Base-by-base conservation (phyloP, 2,329 filamentous ascomycete species). In the Ceratocystis cacaofunesta region DNA sequence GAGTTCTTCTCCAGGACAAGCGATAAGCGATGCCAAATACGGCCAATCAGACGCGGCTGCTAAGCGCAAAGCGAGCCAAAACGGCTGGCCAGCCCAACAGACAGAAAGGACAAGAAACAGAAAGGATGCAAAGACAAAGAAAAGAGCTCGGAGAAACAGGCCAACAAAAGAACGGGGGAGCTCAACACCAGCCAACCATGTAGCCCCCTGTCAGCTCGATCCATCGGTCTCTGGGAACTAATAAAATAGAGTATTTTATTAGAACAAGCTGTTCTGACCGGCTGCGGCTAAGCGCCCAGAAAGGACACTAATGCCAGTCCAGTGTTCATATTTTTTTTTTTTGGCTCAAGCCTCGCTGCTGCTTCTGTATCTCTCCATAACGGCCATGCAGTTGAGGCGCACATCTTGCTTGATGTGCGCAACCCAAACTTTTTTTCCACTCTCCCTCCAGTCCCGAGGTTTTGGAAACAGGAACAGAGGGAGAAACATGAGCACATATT, bases 41-140 rank as follows among this genome's bases (percentile, higher is more conserved):
- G 22, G 55, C 55, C 55, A 58, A 58, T 58, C 55, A 58, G 55
- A 58, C 55, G 25, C 55, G 55, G 55, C 28, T 58, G 32, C 32
- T 58, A 58, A 58, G 55, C 55, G 55, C 55, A 58, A 58, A 41
- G 36, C 36, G 36, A 41, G 36, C 36, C 36, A 41, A 12, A 41
- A 15, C 36, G 36, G 36, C 10, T 41, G 10, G 32, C 32, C 32
- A 10, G 32, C 32, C 32, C 32, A 36, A 36, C 25, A 15, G 19
- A 25, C 48, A 22, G 17, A 1, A 10, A 22, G 5, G n/a, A 8
- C 44, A 19, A 19, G 44, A 48, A 36, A 36, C 36, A 41, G 36
- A 41, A 41, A 41, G 36, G 36, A 41, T 41, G 36, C 36, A 41
- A 41, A 41, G 48, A 52, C 12, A 15, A 41, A 52, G 48, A 52